phyloP scores from a whole-genome alignment of 768 basidiomycete species.

The Pulveroboletus sp. region DNA sequence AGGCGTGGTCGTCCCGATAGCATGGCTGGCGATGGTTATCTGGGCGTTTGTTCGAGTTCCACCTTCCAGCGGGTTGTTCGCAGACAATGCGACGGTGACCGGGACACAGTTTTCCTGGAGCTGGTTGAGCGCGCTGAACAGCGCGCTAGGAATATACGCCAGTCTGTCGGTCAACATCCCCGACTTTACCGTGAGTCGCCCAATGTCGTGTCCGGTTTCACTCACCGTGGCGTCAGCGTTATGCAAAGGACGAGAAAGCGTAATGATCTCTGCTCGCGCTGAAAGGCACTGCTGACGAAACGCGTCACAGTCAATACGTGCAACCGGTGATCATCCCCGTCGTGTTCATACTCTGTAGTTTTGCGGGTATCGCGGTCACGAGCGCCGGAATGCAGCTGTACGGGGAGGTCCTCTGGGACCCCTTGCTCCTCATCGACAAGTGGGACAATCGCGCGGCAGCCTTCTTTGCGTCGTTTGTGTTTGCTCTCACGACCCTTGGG shows the following conservation, averaged over 20 bases:
- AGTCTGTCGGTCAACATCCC: conserved; percentile 78
- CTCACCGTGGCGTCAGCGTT: conserved; percentile 44
- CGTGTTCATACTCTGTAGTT: conserved; percentile 72
- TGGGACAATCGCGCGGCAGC: conserved; percentile 86
- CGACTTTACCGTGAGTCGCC: conserved; percentile 61
- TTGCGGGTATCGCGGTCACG: conserved; percentile 79
- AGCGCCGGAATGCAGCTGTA: conserved; percentile 58
- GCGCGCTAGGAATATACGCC: conserved; percentile 69
- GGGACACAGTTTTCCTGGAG: conserved; percentile 64
- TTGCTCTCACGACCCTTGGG: conserved; percentile 38
- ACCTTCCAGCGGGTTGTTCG: conserved; percentile 54
- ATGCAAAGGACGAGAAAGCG: conserved; percentile 56
- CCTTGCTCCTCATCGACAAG: conserved; percentile 64
- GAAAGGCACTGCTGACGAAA: conserved; percentile 3
- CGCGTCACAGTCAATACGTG: conserved; percentile 54
- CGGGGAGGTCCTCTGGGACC: conserved; percentile 56
- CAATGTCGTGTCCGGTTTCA: neutral
- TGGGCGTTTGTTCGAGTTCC: conserved; percentile 76
- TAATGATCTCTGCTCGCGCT: conserved; percentile 3
- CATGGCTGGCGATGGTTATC: conserved; percentile 69
- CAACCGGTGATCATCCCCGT: conserved; percentile 74
- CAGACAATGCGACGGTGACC: conserved; percentile 42
- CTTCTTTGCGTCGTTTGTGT: conserved; percentile 78
- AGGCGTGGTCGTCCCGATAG: conserved; percentile 56
- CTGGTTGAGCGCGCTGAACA: conserved; percentile 75